Percentiles rank a stretch among this genome's conserved stretches.
Conservation (phyloP, 495 filamentous ascomycete genomes). For the Penicillium simplicissimum region DNA sequence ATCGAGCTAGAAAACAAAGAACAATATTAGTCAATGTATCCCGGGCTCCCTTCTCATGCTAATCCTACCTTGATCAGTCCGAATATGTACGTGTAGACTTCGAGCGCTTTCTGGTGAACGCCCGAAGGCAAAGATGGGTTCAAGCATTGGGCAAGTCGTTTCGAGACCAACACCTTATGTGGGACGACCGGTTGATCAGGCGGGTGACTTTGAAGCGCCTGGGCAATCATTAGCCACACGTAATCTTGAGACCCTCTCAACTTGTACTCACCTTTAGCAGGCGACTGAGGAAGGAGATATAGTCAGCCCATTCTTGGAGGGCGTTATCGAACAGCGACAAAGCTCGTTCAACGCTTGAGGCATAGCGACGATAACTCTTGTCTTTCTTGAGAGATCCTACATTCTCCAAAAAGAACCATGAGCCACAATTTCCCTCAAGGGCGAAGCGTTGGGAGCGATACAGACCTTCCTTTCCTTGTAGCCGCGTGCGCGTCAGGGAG, state of each 20-base stretch:
- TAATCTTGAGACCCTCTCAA: neutral
- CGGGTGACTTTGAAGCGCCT: constrained; percentile 89
- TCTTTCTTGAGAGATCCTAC: constrained; percentile 75
- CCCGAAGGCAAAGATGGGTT: constrained; percentile 91
- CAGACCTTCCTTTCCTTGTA: constrained; percentile 54
- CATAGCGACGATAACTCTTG: constrained; percentile 90
- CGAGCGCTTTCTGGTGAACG: constrained; percentile 96
- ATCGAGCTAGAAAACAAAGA: constrained; percentile 49
- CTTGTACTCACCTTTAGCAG: constrained; percentile 72
- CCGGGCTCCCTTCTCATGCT: neutral
- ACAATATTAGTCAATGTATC: constrained; percentile 14
- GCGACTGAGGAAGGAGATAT: constrained; percentile 93
- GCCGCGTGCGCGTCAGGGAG: constrained; percentile 64
- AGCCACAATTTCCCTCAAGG: constrained; percentile 6
- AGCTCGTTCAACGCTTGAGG: constrained; percentile 81
- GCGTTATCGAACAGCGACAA: constrained; percentile 89
- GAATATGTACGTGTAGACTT: constrained; percentile 91
- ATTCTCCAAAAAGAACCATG: neutral
- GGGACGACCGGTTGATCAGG: constrained; percentile 71
- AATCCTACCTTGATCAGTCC: constrained; percentile 38
- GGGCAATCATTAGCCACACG: constrained; percentile 24
- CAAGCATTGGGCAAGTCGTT: constrained; percentile 90
- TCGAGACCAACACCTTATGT: constrained; percentile 80
- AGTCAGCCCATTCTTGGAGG: constrained; percentile 98
- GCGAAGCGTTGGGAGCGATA: neutral